phyloP scores from a whole-genome alignment of 2,329 filamentous ascomycete species.

The Microcyclospora pomicola region DNA sequence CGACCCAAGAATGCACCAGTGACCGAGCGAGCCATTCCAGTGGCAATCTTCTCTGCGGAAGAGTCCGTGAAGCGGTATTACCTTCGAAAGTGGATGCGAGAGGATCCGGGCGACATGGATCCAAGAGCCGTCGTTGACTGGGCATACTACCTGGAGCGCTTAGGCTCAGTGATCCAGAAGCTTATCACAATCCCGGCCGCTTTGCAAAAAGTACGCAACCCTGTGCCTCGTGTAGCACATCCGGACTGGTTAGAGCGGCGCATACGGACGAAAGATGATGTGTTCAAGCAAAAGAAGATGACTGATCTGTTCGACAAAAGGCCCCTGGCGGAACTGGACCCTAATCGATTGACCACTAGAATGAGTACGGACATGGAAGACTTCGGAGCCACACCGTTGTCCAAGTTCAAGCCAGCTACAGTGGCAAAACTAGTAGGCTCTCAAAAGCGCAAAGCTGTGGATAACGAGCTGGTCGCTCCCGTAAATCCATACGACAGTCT shows the following conservation, averaged over 20 bases:
- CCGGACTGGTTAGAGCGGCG: constrained; percentile 92
- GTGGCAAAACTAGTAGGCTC: constrained; percentile 19
- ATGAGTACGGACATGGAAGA: constrained; percentile 40
- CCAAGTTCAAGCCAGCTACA: constrained; percentile 33
- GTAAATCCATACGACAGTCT: constrained; percentile 69
- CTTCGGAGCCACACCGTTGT: constrained; percentile 24
- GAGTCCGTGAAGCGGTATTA: constrained; percentile 77
- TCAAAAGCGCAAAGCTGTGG: constrained; percentile 36
- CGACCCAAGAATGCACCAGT: constrained; percentile 78
- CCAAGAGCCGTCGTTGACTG: constrained; percentile 84
- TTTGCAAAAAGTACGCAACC: constrained; percentile 86
- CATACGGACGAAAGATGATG: constrained; percentile 92
- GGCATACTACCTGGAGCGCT: constrained; percentile 91
- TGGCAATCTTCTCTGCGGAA: constrained; percentile 94
- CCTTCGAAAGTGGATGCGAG: constrained; percentile 87
- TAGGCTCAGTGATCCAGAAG: constrained; percentile 96
- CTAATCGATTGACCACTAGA: constrained; percentile 47
- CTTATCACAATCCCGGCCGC: constrained; percentile 97
- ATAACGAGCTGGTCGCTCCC: constrained; percentile 39
- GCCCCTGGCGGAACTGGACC: constrained; percentile 58
- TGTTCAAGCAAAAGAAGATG: constrained; percentile 96
- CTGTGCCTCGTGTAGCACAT: constrained; percentile 82
- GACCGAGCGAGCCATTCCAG: constrained; percentile 84
- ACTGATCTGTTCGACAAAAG: constrained; percentile 74
- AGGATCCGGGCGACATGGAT: constrained; percentile 83